Evolutionary conservation across 2,329 filamentous ascomycete genomes (phyloP).

Genomic region (Penicillium hesseltinei): DNA sequence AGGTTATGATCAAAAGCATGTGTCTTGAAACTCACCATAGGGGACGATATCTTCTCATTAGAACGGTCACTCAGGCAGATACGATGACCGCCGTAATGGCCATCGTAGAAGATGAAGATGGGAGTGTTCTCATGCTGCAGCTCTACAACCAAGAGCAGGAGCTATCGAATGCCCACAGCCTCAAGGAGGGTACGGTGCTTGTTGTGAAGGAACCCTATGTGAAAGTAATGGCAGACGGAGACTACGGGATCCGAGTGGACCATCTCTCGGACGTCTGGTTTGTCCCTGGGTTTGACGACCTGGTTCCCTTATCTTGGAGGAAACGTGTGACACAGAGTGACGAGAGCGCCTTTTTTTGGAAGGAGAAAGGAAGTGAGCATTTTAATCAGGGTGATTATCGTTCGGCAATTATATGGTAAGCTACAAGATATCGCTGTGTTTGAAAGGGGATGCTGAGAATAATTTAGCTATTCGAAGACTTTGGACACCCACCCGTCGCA

Average conservation of each 20-base stretch:
- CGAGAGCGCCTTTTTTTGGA: constrained; percentile 8
- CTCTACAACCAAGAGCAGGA: constrained; percentile 44
- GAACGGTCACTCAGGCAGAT: constrained; percentile 30
- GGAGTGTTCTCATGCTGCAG: constrained; percentile 38
- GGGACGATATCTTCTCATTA: constrained; percentile 36
- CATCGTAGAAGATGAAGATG: constrained; percentile 44
- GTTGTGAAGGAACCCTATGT: constrained; percentile 58
- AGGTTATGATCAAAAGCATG: constrained; percentile 34
- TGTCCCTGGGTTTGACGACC: constrained; percentile 37
- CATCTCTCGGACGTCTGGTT: constrained; percentile 52
- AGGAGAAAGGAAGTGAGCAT: constrained; percentile 36
- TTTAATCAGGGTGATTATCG: constrained; percentile 13
- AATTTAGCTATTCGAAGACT: constrained; percentile 40
- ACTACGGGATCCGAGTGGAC: constrained; percentile 52
- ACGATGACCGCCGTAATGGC: constrained; percentile 35
- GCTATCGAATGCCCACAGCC: constrained; percentile 32
- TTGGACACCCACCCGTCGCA: constrained; percentile 33
- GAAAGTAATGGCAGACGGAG: constrained; percentile 40
- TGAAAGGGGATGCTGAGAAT: constrained; percentile 4
- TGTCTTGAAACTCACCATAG: constrained; percentile 43
- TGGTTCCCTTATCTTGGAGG: constrained; percentile 43
- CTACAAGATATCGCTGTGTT: background rate
- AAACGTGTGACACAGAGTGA: background rate
- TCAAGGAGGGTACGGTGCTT: constrained; percentile 37
- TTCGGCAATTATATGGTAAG: constrained; percentile 30